A percentile compares a stretch with the other conserved stretches of the same genome.
Evolutionary conservation across 2,329 filamentous ascomycete genomes (phyloP).

Genomic region (Neonectria punicea): DNA sequence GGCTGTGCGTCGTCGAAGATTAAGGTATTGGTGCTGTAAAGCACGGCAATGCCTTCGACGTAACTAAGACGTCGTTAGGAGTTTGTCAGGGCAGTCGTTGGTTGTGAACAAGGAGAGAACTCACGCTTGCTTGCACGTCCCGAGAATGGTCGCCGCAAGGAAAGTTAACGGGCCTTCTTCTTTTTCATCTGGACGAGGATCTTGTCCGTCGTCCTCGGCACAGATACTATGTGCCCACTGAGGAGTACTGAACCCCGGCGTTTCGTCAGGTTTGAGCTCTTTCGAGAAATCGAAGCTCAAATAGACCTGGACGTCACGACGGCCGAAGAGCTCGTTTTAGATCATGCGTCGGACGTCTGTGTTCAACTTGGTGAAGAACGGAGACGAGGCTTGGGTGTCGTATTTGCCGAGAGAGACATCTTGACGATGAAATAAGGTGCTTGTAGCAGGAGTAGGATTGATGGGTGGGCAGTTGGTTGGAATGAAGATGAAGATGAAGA

Average conservation of each 20-base stretch:
- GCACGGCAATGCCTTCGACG: slow-evolving; percentile 11
- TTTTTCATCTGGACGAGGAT: too few relatives aligned
- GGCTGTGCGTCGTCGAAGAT: background rate
- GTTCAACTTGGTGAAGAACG: slow-evolving; percentile 11
- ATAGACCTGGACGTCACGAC: background rate
- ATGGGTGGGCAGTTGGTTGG: too few relatives aligned
- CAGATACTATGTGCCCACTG: too few relatives aligned
- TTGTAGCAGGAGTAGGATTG: background rate
- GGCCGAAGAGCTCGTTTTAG: slow-evolving; percentile 2
- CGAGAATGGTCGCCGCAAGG: background rate
- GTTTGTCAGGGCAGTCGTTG: background rate
- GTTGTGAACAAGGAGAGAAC: background rate
- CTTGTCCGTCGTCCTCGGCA: too few relatives aligned
- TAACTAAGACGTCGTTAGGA: slow-evolving; percentile 9
- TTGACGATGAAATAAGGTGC: background rate
- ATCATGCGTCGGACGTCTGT: slow-evolving; percentile 9
- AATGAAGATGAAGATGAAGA: too few relatives aligned
- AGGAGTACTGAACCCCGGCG: too few relatives aligned
- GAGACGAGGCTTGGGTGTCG: background rate
- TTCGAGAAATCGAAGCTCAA: too few relatives aligned
- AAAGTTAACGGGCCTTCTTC: too few relatives aligned
- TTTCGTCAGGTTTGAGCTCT: too few relatives aligned
- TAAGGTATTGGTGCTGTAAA: slow-evolving; percentile 20
- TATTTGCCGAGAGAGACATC: background rate
- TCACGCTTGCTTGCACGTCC: slow-evolving; percentile 23